Conservation (phyloP, 176 grass and related monocot species). For the Triticum turgidum region DNA sequence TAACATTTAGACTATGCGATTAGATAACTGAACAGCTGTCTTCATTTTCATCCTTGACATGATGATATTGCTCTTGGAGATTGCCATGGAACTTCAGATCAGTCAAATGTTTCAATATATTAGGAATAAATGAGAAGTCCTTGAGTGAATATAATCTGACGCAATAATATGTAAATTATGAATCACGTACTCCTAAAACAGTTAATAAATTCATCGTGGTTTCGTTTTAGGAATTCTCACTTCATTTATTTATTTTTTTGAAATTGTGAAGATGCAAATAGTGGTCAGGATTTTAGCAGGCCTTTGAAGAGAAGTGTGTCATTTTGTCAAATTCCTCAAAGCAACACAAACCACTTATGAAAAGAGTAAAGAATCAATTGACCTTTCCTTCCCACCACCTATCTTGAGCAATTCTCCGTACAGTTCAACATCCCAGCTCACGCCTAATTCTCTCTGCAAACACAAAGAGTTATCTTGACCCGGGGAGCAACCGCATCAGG, state of each 20-base stretch:
- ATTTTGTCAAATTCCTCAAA: background rate
- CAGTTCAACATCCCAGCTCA: conserved; percentile 80
- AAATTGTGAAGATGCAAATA: background rate
- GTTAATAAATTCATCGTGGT: background rate
- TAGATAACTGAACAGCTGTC: background rate
- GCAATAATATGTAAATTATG: background rate
- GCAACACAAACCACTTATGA: background rate
- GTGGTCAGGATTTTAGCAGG: background rate
- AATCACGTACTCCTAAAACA: background rate
- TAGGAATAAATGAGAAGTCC: background rate
- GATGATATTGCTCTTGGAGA: background rate
- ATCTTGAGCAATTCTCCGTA: conserved; percentile 97
- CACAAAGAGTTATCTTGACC: background rate
- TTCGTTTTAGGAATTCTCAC: background rate
- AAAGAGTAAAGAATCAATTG: background rate
- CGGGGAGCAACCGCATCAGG: background rate
- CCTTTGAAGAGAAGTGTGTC: background rate
- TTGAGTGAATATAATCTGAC: background rate
- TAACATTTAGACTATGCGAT: background rate
- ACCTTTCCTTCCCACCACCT: conserved; percentile 98
- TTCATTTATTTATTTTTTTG: background rate
- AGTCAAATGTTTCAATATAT: background rate
- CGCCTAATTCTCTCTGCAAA: conserved; percentile 80
- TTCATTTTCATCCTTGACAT: background rate
- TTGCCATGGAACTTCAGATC: background rate